Base-by-base conservation (phyloP, 1,284 basidiomycete genomes). In the Melampsora americana region DNA sequence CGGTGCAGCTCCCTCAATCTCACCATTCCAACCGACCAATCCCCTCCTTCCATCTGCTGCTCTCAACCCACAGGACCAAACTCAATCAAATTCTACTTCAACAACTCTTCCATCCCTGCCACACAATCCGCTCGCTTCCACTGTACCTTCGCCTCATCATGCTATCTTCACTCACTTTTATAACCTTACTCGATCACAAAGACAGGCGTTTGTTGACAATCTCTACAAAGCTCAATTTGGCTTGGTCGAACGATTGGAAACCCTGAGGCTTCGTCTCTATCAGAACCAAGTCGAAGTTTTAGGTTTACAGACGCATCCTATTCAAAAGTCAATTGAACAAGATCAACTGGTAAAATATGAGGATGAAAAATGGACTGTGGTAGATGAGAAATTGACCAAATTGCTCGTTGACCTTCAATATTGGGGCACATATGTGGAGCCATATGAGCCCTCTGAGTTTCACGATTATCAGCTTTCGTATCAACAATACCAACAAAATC, bases 141-240 rank as follows among this genome's bases (percentile, higher is more conserved):
- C 71, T 56, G 50, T 64, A 20, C 16, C n/a, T 60, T 53, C n/a
- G 20, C 50, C 44, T 50, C 73, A 68, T 48, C 66, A 50, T 44
- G 30, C 60, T 26, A 69, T 23, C 48, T 65, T 50, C 61, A 16
- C 39, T 65, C 67, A 76, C 48, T 69, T 69, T 48, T 69, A 32
- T 26, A 46, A 46, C 16, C 59, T 76, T 11, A 64, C 74, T 16
- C 46, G 56, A 16, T 44, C 66, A 23, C 66, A 67, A 20, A 60
- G 50, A n/a, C 18, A 32, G 23, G 59, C 35, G 42, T 76, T 76
- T 32, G 39, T 76, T 28, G 66, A 76, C 16, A 76, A 76, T 30
- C 28, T 76, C 20, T 35, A 62, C 18, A 67, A 69, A 56, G 74
- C 74, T 69, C 74, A 69, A 18, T 76, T 69, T 53, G 56, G 35